Base-by-base conservation (phyloP, 768 basidiomycete genomes). In the Mycena venus region DNA sequence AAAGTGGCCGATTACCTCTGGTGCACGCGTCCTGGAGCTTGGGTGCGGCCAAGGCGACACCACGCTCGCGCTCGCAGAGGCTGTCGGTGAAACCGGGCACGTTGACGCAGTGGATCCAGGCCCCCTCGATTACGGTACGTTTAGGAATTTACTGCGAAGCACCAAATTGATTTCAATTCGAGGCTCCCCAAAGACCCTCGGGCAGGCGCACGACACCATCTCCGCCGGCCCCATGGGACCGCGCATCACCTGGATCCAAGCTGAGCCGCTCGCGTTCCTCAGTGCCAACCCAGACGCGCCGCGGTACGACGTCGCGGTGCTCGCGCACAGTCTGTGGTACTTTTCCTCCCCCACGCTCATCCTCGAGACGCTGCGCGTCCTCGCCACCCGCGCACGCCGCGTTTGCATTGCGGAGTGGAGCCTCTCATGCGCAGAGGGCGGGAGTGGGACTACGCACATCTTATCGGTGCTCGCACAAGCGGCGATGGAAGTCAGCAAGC, bases 21-120 rank as follows among this genome's bases (percentile, higher is more conserved):
- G 84, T 3, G 77, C 78, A 27, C 75, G 73, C 11, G 80, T 87
- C 7, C 78, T 87, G 2, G 86, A 87, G 70, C 75, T 87, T 2
- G 86, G 86, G 8, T 86, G 85, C 69, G 86, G 86, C 3, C 86
- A 86, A 65, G 86, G 86, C 19, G 86, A 86, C 68, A 82, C 81
- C 63, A 87, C 86, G 1, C 79, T 80, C 25, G 83, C 78, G 8
- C 79, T 87, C 11, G 86, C 85, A 21, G 75, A 77, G 17, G 78
- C 79, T 2, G 84, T 87, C 12, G 86, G 85, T 2, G 71, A 73
- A 2, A 68, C 62, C 1, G 86, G 86, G 4, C 82, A 81, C 29
- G 82, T 86, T 32, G 84, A 81, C 23, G 86, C 85, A 2, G 77
- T 86, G 23, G 86, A 87, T 70, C 86, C 86, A 6, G 86, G 78